Evolutionary conservation across 1,139 yeast species (phyloP), one percentile per base, ranked within the genome.

Genomic region (Pichia sp.): DNA sequence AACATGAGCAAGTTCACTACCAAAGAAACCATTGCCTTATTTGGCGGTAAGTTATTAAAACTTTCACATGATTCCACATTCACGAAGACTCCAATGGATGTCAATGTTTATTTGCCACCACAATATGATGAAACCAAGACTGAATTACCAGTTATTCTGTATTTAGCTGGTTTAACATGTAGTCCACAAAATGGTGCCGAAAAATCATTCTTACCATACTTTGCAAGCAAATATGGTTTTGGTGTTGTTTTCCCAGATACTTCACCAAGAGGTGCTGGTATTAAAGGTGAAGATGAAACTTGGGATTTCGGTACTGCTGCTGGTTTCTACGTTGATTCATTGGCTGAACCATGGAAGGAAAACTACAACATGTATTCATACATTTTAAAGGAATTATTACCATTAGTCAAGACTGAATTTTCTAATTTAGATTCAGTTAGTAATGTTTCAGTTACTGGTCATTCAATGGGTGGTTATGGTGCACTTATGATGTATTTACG

Each of bases 381-480:
- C 60, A 78, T 93, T 34, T 84, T 83, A 58, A 66, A 76, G 40
- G 99, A 93, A 63, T 73, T 93, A 53, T 54, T 65, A 28, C 88
- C 85, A 32, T 56, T 58, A 6, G 68, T 87, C 54, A 67, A 71
- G 10, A 52, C 61, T 18, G 70, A 76, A 39, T 85, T 75, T 58
- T 58, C 73, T 4, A 66, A 70, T 33, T 70, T 87, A 54, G 85
- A 87, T 63, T 71, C 79, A 47, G 8, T 37, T 6, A 63, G 67
- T 31, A 83, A 77, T 42, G 75, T 83, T 46, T 78, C 93, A 24
- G 81, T 93, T 54, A 83, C 94, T 11, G 98, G 98, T 38, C 98
- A 93, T 66, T 93, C 99, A 2, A 93, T 93, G 98, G 99, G 99
- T 42, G 99, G 99, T 0, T 89, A 78, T 65, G 99, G 99, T 46